A percentile compares a stretch with the other conserved stretches of the same genome.
Evolutionary conservation across 306 rosid genomes (phyloP).

Genomic region (Malus domestica): ASM211411v1 NC_041791.1:37286001-37286500

Average conservation of each 20-base stretch:
- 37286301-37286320: neutral
- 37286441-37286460: conserved; percentile 38
- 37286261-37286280: neutral
- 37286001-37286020: neutral
- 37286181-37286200: neutral
- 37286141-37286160: neutral
- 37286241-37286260: neutral
- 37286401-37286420: neutral
- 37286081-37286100: conserved; percentile 93
- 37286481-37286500: conserved; percentile 76
- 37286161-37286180: neutral
- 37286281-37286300: neutral
- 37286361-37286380: neutral
- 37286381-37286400: neutral
- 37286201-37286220: neutral
- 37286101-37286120: conserved; percentile 88
- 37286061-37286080: conserved; percentile 89
- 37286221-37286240: neutral
- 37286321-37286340: neutral
- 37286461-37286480: conserved; percentile 75
- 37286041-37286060: conserved; percentile 60
- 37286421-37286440: conserved; percentile 10
- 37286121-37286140: conserved; percentile 66
- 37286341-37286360: neutral
- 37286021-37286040: conserved; percentile 23